A percentile compares a stretch with the other conserved stretches of the same genome.
Conservation (phyloP, 2,329 filamentous ascomycete species). For the Fusarium napiforme region DNA sequence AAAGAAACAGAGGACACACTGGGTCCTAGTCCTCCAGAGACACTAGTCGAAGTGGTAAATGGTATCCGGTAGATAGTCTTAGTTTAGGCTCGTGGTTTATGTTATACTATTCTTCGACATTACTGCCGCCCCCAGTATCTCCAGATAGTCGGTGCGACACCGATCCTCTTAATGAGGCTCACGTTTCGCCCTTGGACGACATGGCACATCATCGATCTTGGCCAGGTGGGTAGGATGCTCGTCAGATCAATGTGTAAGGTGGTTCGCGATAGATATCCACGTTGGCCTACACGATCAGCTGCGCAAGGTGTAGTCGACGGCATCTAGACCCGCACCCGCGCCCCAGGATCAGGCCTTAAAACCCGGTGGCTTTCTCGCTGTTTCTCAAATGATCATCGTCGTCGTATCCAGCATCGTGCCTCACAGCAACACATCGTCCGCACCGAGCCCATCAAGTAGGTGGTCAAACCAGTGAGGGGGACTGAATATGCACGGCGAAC, state of each 20-base stretch:
- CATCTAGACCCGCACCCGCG: constrained; percentile 26
- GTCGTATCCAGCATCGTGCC: constrained; percentile 24
- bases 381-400: background rate
- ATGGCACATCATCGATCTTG: constrained; percentile 35
- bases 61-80: background rate
- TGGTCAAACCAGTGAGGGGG: constrained; percentile 14
- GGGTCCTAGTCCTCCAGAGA: background rate
- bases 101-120: constrained; percentile 38
- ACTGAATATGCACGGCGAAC: constrained; percentile 3
- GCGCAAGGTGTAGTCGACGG: constrained; percentile 35
- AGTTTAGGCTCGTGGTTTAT: constrained; percentile 24
- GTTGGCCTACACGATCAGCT: constrained; percentile 36
- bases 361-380: background rate
- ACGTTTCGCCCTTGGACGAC: constrained; percentile 21
- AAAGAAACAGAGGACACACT: background rate
- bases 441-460: constrained; percentile 15
- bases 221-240: constrained; percentile 18
- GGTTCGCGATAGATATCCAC: constrained; percentile 23
- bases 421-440: constrained; percentile 12
- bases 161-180: constrained; percentile 37
- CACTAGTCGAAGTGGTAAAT: background rate
- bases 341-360: constrained; percentile 13
- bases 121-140: constrained; percentile 14
- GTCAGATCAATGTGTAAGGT: constrained; percentile 2
- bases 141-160: constrained; percentile 14